These are phyloP conservation scores for Ceratocystis eucalypticola DNA, from an alignment of 2,329 filamentous ascomycete species.

Conservation along the genomic window DNA sequence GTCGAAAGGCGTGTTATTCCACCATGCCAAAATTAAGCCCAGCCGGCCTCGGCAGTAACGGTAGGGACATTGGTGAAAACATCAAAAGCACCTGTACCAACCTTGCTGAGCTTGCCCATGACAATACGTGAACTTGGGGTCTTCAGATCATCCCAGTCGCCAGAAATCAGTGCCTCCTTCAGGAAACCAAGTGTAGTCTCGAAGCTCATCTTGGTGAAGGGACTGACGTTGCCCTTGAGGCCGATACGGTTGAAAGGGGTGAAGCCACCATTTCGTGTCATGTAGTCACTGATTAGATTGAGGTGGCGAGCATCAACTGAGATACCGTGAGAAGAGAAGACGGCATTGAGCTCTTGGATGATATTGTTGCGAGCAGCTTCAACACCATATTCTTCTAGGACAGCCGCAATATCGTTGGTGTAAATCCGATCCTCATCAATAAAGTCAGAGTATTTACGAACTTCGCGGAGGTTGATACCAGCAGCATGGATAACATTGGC, in stretches of 20 bases:
- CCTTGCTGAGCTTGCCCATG: constrained; percentile 64
- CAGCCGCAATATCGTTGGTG: constrained; percentile 84
- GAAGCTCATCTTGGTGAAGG: constrained; percentile 98
- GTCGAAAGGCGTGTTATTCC: not conserved
- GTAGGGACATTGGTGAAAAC: constrained; percentile 54
- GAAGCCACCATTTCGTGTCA: constrained; percentile 88
- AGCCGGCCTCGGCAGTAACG: constrained; percentile 28
- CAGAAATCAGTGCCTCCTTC: constrained; percentile 78
- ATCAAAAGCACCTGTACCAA: constrained; percentile 88
- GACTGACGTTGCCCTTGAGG: constrained; percentile 68
- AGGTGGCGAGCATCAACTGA: constrained; percentile 81
- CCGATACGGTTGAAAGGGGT: constrained; percentile 87
- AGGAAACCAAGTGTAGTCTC: constrained; percentile 93
- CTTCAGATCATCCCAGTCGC: constrained; percentile 76
- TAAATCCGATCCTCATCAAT: constrained; percentile 76
- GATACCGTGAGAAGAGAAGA: constrained; percentile 88
- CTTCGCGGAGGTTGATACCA: constrained; percentile 77
- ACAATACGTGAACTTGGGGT: constrained; percentile 82
- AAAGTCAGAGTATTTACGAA: constrained; percentile 75
- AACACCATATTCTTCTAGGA: constrained; percentile 77
- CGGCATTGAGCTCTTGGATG: constrained; percentile 67
- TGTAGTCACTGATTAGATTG: constrained; percentile 90
- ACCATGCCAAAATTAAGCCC: constrained; percentile 22
- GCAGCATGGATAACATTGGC: constrained; percentile 57
- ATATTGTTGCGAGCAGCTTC: constrained; percentile 84